Evolutionary conservation across 495 filamentous ascomycete species (phyloP), one percentile per base, ranked within the genome.

Genomic region (Aspergillus leporis): DNA sequence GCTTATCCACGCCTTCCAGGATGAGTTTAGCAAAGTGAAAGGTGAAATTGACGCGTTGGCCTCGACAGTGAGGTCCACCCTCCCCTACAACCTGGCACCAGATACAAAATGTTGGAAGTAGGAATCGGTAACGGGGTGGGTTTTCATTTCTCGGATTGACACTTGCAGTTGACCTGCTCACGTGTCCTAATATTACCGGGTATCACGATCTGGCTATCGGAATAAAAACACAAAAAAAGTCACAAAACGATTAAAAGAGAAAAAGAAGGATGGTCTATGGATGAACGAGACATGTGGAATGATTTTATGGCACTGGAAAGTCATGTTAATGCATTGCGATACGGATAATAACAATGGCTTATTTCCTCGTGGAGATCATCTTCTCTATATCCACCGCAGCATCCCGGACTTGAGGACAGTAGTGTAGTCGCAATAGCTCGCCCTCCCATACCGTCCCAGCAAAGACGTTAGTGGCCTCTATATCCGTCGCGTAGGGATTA

Each of bases 371-470:
- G 28, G 57, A 60, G 59, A 86, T 67, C 61, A 81, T 74, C 80
- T 86, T 89, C 72, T 93, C 90, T 66, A 97, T 79, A 46, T 79
- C 76, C 63, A 83, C 78, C 14, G 89, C 79, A n/a, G 85, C 87
- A 60, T 93, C 90, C 53, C 90, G 78, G 1, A 98, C 88, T 61
- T 84, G 85, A n/a, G 92, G 92, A 61, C 86, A 90, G 66, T 89
- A 98, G 79, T 98, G 94, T 58, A 85, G 77, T 66, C 85, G 80
- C 64, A 98, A 68, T 46, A 98, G 63, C 77, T 97, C 93, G 3
- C 91, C 92, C 66, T 98, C 94, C 93, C 93, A 98, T 7, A 96
- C 80, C 3, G 91, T 95, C 5, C 87, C 83, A 6, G 93, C 89
- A 71, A 92, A 96, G 12, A 93, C 92, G 76, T 96, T 97, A 57